Conservation (phyloP, 1,284 basidiomycete genomes). For the Lentinula novae-zelandiae region DNA sequence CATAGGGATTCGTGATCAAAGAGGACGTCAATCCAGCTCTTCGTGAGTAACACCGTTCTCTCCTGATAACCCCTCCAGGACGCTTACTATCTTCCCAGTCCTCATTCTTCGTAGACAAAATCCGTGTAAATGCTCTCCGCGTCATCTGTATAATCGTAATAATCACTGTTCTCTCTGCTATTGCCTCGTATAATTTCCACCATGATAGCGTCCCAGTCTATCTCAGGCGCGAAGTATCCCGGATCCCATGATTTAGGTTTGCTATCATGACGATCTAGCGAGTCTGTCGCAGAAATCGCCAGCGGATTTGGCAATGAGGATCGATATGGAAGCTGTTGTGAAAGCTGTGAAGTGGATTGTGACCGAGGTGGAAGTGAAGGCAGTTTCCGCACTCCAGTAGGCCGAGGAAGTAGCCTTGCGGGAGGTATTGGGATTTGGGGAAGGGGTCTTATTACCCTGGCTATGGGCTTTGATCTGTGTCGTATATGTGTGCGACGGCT, state of each 20-base stretch:
- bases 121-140: conserved; percentile 8
- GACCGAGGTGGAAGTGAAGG: conserved; percentile 15
- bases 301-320: neutral
- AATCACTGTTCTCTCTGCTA: neutral
- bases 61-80: neutral
- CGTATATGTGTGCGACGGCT: conserved; percentile 15
- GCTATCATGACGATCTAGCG: conserved; percentile 4
- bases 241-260: conserved; percentile 4
- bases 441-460: conserved; percentile 11
- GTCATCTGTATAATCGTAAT: neutral
- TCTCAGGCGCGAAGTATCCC: conserved; percentile 17
- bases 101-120: neutral
- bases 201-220: conserved; percentile 32
- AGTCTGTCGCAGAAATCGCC: neutral
- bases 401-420: conserved; percentile 3
- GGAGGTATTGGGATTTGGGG: conserved; percentile 10
- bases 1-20: too few species aligned
- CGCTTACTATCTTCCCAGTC: neutral
- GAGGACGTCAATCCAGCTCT: neutral
- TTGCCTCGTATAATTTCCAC: conserved; percentile 10
- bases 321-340: conserved; percentile 5
- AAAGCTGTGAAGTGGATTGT: conserved; percentile 1
- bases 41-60: neutral
- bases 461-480: conserved; percentile 6
- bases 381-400: conserved; percentile 4